Percentiles rank a stretch among this genome's conserved stretches.
Evolutionary conservation across 2,329 filamentous ascomycete genomes (phyloP).

Genomic region (Chaetomiaceae sp.): DNA sequence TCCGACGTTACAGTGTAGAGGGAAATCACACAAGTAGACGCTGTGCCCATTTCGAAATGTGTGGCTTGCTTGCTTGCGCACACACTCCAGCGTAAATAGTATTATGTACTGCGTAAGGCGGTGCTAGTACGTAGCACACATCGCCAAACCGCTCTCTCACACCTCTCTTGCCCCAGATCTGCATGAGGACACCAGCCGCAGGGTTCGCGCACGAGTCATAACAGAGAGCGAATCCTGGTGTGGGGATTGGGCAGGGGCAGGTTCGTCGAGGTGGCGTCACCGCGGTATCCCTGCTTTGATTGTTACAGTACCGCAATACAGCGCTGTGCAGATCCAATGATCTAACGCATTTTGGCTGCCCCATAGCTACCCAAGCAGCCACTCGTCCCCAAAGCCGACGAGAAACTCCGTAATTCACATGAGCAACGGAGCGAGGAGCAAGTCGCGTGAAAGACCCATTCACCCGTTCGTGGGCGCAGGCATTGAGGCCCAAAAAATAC

Average conservation of each 20-base stretch:
- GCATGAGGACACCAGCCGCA: conserved; percentile 1
- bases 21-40: too few species aligned
- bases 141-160: not conserved
- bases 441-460: not conserved
- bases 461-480: too few species aligned
- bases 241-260: conserved; percentile 19
- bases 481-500: too few species aligned
- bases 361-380: not conserved
- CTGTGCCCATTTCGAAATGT: too few species aligned
- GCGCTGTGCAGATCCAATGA: conserved; percentile 1
- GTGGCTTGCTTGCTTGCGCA: too few species aligned
- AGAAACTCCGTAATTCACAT: not conserved
- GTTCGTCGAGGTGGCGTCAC: conserved; percentile 8
- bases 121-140: too few species aligned
- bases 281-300: conserved; percentile 1
- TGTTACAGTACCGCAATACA: not conserved
- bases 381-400: not conserved
- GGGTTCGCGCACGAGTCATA: conserved; percentile 22
- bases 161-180: not conserved
- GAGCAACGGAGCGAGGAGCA: not conserved
- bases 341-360: conserved; percentile 2
- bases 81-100: too few species aligned
- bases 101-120: too few species aligned
- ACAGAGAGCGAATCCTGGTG: conserved; percentile 9
- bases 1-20: too few species aligned